Conservation (phyloP, 768 basidiomycete genomes). For the Coprinopsis sp. region DNA sequence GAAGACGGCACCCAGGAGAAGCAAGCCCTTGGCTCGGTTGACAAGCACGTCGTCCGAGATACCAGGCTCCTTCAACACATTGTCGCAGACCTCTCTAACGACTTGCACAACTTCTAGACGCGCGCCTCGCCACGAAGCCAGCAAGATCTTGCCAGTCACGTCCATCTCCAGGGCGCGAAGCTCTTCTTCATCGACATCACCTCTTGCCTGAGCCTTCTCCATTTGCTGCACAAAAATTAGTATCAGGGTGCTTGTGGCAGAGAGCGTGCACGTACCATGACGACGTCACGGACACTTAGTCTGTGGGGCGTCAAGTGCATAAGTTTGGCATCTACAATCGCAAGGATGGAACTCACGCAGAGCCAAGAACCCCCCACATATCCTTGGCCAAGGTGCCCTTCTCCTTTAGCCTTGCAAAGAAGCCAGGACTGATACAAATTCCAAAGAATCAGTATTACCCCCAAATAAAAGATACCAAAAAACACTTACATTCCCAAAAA, state of each 20-base stretch:
- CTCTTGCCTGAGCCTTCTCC: conserved; percentile 84
- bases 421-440: conserved; percentile 75
- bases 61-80: conserved; percentile 77
- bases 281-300: conserved; percentile 70
- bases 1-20: conserved; percentile 87
- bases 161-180: conserved; percentile 85
- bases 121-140: conserved; percentile 97
- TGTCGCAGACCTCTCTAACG: conserved; percentile 80
- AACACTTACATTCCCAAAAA: conserved; percentile 80
- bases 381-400: conserved; percentile 92
- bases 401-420: conserved; percentile 92
- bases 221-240: conserved; percentile 56
- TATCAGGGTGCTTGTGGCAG: neutral
- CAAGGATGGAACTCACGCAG: conserved; percentile 61
- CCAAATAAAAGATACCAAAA: conserved; percentile 5
- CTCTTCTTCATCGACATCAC: conserved; percentile 84
- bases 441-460: conserved; percentile 7
- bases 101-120: conserved; percentile 93
- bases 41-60: conserved; percentile 65
- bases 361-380: conserved; percentile 93
- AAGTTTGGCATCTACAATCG: neutral
- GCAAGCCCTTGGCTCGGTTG: conserved; percentile 87
- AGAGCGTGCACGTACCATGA: conserved; percentile 41
- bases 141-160: conserved; percentile 91
- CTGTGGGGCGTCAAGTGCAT: conserved; percentile 24